These are phyloP conservation scores for Debaryomyces hansenii DNA, from an alignment of 805 yeast genomes.

Conservation along the genomic window DNA sequence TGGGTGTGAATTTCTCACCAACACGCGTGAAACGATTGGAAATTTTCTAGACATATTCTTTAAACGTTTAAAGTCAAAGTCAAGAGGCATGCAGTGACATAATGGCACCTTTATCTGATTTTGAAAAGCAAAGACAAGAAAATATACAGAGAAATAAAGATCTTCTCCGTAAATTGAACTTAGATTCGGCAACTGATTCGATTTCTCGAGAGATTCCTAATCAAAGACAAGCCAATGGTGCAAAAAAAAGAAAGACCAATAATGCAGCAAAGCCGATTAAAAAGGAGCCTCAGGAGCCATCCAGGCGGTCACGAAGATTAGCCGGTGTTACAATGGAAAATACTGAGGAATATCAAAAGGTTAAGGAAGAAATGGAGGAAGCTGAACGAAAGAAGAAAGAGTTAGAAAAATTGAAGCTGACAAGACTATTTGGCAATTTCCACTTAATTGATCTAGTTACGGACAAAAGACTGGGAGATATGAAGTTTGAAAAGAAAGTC, in stretches of 20 bases:
- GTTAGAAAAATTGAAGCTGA: conserved; percentile 50
- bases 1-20: not conserved
- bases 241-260: conserved; percentile 25
- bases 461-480: conserved; percentile 36
- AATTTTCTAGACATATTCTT: no score
- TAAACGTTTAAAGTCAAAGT: no score
- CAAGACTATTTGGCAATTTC: conserved; percentile 66
- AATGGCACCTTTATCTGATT: conserved; percentile 49
- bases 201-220: conserved; percentile 48
- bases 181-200: conserved; percentile 56
- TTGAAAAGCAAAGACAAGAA: conserved; percentile 69
- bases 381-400: conserved; percentile 33
- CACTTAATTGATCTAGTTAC: conserved; percentile 58
- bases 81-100: not conserved
- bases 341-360: conserved; percentile 37
- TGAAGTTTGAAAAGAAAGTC: conserved; percentile 31
- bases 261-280: conserved; percentile 20
- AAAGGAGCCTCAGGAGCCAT: conserved; percentile 43
- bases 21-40: no score
- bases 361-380: conserved; percentile 38
- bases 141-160: conserved; percentile 84
- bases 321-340: conserved; percentile 69
- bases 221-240: conserved; percentile 10
- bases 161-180: conserved; percentile 67
- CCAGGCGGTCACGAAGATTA: conserved; percentile 74